Percentiles rank a stretch among this genome's conserved stretches.
Conservation (phyloP, 2,329 filamentous ascomycete species). For the Claviceps spartinae region DNA sequence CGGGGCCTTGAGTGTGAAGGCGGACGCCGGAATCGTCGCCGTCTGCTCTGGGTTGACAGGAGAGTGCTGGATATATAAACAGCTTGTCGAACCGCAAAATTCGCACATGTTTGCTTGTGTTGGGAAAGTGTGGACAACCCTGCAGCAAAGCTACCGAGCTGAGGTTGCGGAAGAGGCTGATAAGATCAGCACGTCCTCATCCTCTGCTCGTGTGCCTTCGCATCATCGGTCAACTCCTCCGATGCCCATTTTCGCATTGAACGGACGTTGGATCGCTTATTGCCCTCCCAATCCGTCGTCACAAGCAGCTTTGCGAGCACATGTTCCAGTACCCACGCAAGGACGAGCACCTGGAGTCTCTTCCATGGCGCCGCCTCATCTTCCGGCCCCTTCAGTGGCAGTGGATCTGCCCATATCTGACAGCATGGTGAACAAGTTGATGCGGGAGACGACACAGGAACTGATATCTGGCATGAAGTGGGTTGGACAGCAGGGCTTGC, state of each 20-base stretch:
- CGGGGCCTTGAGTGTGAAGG: constrained; percentile 61
- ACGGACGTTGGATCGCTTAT: constrained; percentile 64
- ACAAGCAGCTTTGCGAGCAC: constrained; percentile 54
- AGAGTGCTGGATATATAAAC: constrained; percentile 68
- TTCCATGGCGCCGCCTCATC: constrained; percentile 53
- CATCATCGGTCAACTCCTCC: constrained; percentile 30
- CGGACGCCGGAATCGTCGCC: constrained; percentile 56
- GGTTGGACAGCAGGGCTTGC: constrained; percentile 63
- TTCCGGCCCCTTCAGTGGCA: constrained; percentile 51
- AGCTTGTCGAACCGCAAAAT: constrained; percentile 30
- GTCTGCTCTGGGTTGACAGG: constrained; percentile 73
- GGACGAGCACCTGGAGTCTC: constrained; percentile 42
- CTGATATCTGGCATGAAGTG: constrained; percentile 61
- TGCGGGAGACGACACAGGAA: constrained; percentile 68
- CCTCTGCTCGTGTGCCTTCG: constrained; percentile 13
- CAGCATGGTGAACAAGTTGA: constrained; percentile 60
- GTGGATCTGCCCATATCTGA: constrained; percentile 62
- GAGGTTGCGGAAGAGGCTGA: constrained; percentile 34
- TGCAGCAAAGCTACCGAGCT: constrained; percentile 47
- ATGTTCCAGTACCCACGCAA: constrained; percentile 41
- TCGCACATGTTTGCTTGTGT: constrained; percentile 47
- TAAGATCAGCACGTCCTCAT: constrained; percentile 20
- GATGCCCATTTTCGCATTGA: constrained; percentile 54
- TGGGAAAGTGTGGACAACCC: constrained; percentile 82
- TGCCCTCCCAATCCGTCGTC: constrained; percentile 61